Evolutionary conservation across 306 rosid species (phyloP).

Genomic region (Gillenia trifoliata): DNA sequence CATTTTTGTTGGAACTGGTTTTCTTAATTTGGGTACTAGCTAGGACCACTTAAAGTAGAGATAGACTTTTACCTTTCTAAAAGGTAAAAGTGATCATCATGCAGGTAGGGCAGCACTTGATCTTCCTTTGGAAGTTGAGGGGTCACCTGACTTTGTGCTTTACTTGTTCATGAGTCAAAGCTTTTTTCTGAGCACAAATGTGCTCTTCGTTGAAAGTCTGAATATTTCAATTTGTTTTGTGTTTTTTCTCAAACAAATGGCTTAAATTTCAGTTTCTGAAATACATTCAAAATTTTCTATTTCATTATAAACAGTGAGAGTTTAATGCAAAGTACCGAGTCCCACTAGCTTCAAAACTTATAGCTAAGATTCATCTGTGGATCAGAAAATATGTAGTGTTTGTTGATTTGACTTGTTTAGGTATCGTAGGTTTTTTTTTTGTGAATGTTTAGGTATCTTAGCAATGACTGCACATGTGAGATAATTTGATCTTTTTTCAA

Average conservation of each 20-base stretch:
- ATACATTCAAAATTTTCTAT: neutral
- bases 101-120: neutral
- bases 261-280: neutral
- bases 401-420: neutral
- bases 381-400: neutral
- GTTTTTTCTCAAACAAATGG: neutral
- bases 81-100: neutral
- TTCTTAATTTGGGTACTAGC: neutral
- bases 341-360: neutral
- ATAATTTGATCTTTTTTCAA: neutral
- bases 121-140: neutral
- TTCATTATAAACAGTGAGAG: neutral
- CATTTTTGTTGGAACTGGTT: neutral
- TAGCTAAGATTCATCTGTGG: neutral
- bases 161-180: too few relatives aligned
- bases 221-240: neutral
- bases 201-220: neutral
- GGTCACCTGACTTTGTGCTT: neutral
- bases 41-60: neutral
- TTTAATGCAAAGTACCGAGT: neutral
- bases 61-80: neutral
- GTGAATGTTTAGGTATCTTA: too few relatives aligned
- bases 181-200: neutral
- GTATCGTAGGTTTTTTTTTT: too few relatives aligned
- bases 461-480: too few relatives aligned